These are phyloP conservation scores for Biancaea sappan DNA, from an alignment of 306 rosid genomes.

Conservation along the genomic window DNA sequence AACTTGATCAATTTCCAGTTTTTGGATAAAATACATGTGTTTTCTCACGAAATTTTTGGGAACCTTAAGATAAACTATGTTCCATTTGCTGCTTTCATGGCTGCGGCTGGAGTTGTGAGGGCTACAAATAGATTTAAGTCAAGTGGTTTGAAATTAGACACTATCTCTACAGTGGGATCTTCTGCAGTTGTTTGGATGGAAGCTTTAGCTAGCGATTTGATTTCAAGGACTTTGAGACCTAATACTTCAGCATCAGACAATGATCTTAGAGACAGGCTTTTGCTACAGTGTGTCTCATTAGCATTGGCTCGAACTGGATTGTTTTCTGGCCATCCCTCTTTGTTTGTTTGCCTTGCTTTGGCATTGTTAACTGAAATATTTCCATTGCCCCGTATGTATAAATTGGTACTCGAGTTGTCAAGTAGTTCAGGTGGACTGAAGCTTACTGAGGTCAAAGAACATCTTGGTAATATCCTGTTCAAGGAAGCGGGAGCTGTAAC, in stretches of 20 bases:
- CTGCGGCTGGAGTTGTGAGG: constrained; percentile 77
- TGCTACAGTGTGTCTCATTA: constrained; percentile 65
- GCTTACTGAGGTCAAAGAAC: constrained; percentile 58
- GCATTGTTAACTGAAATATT: constrained; percentile 71
- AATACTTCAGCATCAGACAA: background rate
- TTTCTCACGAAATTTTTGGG: constrained; percentile 48
- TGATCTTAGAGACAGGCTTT: constrained; percentile 46
- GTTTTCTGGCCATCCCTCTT: constrained; percentile 56
- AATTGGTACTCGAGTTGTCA: constrained; percentile 41
- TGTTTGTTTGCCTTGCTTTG: constrained; percentile 63
- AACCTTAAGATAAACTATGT: constrained; percentile 46
- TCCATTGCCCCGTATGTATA: constrained; percentile 66
- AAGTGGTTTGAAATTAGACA: constrained; percentile 44
- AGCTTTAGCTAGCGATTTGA: constrained; percentile 50
- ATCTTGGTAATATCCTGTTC: constrained; percentile 58
- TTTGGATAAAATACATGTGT: constrained; percentile 46
- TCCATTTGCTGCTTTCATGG: constrained; percentile 72
- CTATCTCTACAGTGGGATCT: constrained; percentile 44
- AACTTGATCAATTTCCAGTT: constrained; percentile 50
- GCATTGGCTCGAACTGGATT: constrained; percentile 69
- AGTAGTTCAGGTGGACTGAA: constrained; percentile 36
- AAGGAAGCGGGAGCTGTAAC: constrained; percentile 86
- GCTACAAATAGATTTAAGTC: constrained; percentile 42
- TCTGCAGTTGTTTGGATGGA: constrained; percentile 60
- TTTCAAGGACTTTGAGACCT: constrained; percentile 38